Conservation (phyloP, 768 basidiomycete species). For the Pleurotus salmoneostramineus region DNA sequence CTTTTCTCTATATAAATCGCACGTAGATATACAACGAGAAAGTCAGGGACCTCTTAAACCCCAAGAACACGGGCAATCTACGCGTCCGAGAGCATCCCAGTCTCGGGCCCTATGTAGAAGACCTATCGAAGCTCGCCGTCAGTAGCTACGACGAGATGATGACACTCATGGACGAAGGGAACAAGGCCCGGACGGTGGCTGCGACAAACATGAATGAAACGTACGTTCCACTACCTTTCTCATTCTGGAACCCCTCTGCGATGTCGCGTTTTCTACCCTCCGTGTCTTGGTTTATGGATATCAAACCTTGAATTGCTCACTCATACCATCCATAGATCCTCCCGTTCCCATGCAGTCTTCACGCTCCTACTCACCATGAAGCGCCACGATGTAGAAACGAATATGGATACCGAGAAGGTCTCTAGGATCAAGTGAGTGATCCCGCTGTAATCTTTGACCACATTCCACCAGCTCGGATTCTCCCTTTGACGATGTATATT, state of each 20-base stretch:
- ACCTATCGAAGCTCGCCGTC: slow-evolving; percentile 90
- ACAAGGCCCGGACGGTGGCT: slow-evolving; percentile 97
- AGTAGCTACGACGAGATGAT: slow-evolving; percentile 95
- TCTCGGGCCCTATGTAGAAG: slow-evolving; percentile 97
- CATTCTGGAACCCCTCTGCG: not conserved
- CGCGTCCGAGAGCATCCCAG: slow-evolving; percentile 97
- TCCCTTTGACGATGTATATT: slow-evolving; percentile 10
- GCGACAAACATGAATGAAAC: slow-evolving; percentile 99
- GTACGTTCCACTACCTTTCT: slow-evolving; percentile 34
- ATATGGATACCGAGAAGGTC: slow-evolving; percentile 96
- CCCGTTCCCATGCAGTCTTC: slow-evolving; percentile 97
- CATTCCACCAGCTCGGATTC: not conserved
- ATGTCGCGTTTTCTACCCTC: not conserved
- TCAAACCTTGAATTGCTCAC: not conserved
- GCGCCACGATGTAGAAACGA: slow-evolving; percentile 76
- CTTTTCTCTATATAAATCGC: slow-evolving; percentile 1
- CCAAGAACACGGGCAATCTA: slow-evolving; percentile 93
- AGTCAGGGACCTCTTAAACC: slow-evolving; percentile 95
- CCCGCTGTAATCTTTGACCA: not conserved
- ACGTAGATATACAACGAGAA: slow-evolving; percentile 93
- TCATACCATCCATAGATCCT: slow-evolving; percentile 52
- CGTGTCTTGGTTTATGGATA: not conserved
- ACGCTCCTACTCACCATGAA: slow-evolving; percentile 94
- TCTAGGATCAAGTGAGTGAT: slow-evolving; percentile 81
- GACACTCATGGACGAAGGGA: slow-evolving; percentile 99